Evolutionary conservation across 208 protist genomes (phyloP).

Genomic region (Angomonas ambiguus): DNA sequence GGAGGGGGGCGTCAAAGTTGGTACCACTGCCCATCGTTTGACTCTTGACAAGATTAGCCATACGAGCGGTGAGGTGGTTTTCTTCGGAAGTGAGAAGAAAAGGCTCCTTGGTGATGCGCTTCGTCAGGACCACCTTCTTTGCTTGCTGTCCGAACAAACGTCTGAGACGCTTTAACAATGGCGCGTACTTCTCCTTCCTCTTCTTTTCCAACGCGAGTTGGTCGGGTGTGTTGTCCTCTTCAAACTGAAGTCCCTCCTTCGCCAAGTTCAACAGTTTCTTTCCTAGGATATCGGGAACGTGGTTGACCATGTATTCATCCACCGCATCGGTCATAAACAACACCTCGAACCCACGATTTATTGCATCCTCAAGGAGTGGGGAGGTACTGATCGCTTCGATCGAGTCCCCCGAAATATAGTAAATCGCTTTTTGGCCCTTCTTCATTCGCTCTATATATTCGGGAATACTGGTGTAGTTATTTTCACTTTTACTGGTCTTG

Average conservation of each 20-base stretch:
- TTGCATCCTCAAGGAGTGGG: conserved; percentile 82
- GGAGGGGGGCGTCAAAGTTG: conserved; percentile 16
- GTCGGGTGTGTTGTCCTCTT: conserved; percentile 67
- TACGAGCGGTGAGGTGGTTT: conserved; percentile 95
- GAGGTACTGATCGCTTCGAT: conserved; percentile 73
- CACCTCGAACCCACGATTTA: conserved; percentile 85
- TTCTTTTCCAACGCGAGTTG: conserved; percentile 92
- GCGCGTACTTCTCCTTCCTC: conserved; percentile 81
- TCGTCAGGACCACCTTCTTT: conserved; percentile 90
- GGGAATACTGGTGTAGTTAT: conserved; percentile 75
- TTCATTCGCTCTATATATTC: conserved; percentile 95
- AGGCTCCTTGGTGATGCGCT: conserved; percentile 92
- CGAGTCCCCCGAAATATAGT: conserved; percentile 88
- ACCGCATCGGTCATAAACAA: conserved; percentile 96
- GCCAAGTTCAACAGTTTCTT: conserved; percentile 96
- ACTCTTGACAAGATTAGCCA: conserved; percentile 95
- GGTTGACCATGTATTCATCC: conserved; percentile 96
- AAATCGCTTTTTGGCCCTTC: conserved; percentile 92
- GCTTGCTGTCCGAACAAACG: conserved; percentile 73
- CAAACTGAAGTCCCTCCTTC: conserved; percentile 94
- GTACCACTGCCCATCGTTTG: conserved; percentile 84
- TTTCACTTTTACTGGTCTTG: conserved; percentile 70
- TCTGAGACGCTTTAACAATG: conserved; percentile 84
- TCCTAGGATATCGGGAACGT: conserved; percentile 92
- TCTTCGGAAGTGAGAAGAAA: conserved; percentile 91